Conservation (phyloP, 768 basidiomycete species). For the Pleurotus djamor region DNA sequence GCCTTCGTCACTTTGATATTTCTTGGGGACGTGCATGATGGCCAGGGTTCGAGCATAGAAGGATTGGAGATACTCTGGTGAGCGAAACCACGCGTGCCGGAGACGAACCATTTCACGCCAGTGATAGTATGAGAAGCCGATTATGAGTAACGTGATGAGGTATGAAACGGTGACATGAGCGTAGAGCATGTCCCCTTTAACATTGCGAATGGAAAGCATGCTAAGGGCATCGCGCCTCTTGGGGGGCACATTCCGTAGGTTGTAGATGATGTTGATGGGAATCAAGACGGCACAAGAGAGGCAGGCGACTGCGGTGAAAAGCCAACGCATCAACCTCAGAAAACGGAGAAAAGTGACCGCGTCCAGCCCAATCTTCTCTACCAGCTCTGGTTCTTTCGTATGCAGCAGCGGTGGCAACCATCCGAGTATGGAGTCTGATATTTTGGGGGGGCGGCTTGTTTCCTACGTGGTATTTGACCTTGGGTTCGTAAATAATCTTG, state of each 20-base stretch:
- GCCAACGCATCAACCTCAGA: conserved; percentile 75
- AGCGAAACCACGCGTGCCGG: conserved; percentile 85
- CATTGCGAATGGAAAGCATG: conserved; percentile 86
- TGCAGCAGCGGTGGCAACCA: conserved; percentile 88
- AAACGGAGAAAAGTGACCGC: conserved; percentile 93
- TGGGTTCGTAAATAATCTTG: conserved; percentile 83
- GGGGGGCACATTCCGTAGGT: conserved; percentile 58
- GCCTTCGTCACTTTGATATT: conserved; percentile 83
- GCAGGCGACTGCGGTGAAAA: conserved; percentile 64
- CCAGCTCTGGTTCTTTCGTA: conserved; percentile 84
- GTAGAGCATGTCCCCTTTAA: conserved; percentile 70
- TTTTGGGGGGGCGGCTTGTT: conserved; percentile 69
- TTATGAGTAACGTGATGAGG: conserved; percentile 71
- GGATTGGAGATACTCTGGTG: conserved; percentile 81
- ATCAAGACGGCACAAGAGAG: conserved; percentile 74
- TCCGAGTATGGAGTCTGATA: conserved; percentile 70
- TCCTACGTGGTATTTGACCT: conserved; percentile 76
- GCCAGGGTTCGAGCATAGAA: conserved; percentile 95
- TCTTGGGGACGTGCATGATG: conserved; percentile 76
- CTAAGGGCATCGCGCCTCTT: conserved; percentile 60
- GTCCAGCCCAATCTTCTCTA: conserved; percentile 89
- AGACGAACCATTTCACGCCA: conserved; percentile 80
- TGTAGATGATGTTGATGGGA: conserved; percentile 85
- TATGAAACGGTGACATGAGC: conserved; percentile 86
- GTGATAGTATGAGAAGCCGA: conserved; percentile 69